Base-by-base conservation (phyloP, 2,329 filamentous ascomycete genomes). In the Teratosphaeria zuluensis region DNA sequence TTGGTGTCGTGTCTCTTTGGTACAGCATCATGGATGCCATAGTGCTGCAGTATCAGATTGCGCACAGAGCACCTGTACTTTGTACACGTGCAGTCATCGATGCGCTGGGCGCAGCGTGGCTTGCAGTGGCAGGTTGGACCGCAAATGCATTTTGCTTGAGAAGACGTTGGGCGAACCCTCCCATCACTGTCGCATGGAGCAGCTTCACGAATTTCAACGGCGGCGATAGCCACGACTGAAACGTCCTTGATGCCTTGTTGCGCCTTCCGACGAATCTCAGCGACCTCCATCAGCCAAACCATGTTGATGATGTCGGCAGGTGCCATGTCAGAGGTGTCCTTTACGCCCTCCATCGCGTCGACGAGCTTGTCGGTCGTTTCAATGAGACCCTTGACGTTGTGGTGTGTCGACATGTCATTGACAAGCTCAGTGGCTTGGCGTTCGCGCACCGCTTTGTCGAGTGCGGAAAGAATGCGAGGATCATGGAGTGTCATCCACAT, bases 401-500 rank as follows among this genome's bases (percentile, higher is more conserved):
- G 16, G 31, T 19, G 9, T 14, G 51, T 38, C 30, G 30, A 31
- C 48, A 42, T n/a, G 21, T 19, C 53, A 12, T 21, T 32, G 16
- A 53, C 9, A 8, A 54, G 12, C 14, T 61, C 53, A 4, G 38
- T 30, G 3, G 42, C 53, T 6, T 59, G 56, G 32, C 60, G 51
- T 14, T 53, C 51, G 12, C 58, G 52, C 6, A 68, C 58, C 3
- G 62, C 64, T 9, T 61, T 35, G 31, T 68, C 64, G n/a, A 68
- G 58, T 24, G 60, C 53, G 1, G 59, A 59, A 8, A 62, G 35
- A 2, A 66, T 51, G 11, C 56, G 54, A 31, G 58, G 30, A 12
- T 65, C 59, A 48, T 54, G 64, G 30, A 68, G 54, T 28, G 46
- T 28, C 30, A 48, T 33, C 65, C 64, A 66, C 54, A 58, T 61